Conservation (phyloP, 2,329 filamentous ascomycete species). For the Colletotrichum tropicale region DNA sequence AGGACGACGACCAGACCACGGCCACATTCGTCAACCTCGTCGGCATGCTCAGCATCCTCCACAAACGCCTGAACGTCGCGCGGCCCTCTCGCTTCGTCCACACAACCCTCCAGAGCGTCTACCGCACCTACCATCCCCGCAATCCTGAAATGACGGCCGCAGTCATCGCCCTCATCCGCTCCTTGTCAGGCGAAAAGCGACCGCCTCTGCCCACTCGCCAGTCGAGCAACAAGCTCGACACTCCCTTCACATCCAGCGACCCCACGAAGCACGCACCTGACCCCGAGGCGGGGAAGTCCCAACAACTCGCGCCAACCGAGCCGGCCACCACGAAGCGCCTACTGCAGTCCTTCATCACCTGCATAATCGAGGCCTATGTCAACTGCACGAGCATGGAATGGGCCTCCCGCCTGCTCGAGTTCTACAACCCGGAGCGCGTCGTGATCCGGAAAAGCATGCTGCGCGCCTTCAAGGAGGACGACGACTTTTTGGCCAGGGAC, state of each 20-base stretch:
- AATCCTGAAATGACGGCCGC: conserved; percentile 72
- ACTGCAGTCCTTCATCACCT: conserved; percentile 78
- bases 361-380: conserved; percentile 76
- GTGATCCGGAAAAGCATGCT: conserved; percentile 67
- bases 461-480: conserved; percentile 68
- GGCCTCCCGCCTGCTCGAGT: conserved; percentile 71
- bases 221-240: conserved; percentile 62
- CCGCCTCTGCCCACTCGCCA: conserved; percentile 65
- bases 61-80: conserved; percentile 77
- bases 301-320: conserved; percentile 61
- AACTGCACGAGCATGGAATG: conserved; percentile 64
- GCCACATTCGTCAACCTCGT: conserved; percentile 71
- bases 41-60: conserved; percentile 74
- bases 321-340: conserved; percentile 65
- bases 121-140: conserved; percentile 67
- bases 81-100: conserved; percentile 80
- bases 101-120: conserved; percentile 75
- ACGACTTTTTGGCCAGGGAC: conserved; percentile 64
- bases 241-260: conserved; percentile 58
- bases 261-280: conserved; percentile 63
- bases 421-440: conserved; percentile 66
- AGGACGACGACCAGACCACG: conserved; percentile 37
- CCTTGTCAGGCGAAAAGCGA: conserved; percentile 68
- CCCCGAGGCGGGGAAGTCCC: conserved; percentile 60
- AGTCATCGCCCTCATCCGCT: conserved; percentile 73